These are phyloP conservation scores for Arctium minus DNA, from an alignment of 129 eudicot species.

Conservation along the genomic window DNA sequence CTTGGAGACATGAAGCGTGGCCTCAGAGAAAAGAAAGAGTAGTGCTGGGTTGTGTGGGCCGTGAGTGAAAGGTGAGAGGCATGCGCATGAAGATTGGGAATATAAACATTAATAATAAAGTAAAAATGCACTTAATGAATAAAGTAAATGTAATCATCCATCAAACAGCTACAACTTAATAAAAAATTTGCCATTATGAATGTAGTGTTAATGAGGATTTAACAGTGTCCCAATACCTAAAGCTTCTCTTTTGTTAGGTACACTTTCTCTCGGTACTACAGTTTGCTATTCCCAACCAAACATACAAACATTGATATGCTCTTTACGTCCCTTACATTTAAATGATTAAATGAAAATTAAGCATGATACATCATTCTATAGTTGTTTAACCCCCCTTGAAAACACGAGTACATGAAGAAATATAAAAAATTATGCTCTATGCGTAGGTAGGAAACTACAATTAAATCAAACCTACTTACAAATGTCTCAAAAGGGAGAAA, in stretches of 20 bases:
- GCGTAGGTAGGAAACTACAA: not conserved
- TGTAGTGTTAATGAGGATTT: not conserved
- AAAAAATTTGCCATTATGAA: not conserved
- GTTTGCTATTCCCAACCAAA: not conserved
- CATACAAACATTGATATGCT: not conserved
- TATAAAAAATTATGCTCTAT: not conserved
- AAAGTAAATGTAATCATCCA: not conserved
- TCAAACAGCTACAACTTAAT: not conserved
- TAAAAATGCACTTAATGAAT: not conserved
- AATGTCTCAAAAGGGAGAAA: too few species aligned
- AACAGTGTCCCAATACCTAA: not conserved
- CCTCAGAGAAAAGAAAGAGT: too few species aligned
- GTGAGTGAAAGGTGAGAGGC: too few species aligned
- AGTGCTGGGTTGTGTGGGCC: too few species aligned
- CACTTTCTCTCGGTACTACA: not conserved
- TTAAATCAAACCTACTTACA: not conserved
- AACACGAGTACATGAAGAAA: not conserved
- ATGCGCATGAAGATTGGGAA: too few species aligned
- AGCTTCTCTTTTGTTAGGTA: not conserved
- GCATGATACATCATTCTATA: not conserved
- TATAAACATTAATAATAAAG: too few species aligned
- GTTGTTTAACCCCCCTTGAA: not conserved
- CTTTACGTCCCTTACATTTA: not conserved
- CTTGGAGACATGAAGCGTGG: too few species aligned
- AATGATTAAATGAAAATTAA: not conserved